Conservation (phyloP, 2,329 filamentous ascomycete genomes). For the Alternaria infectoria region DNA sequence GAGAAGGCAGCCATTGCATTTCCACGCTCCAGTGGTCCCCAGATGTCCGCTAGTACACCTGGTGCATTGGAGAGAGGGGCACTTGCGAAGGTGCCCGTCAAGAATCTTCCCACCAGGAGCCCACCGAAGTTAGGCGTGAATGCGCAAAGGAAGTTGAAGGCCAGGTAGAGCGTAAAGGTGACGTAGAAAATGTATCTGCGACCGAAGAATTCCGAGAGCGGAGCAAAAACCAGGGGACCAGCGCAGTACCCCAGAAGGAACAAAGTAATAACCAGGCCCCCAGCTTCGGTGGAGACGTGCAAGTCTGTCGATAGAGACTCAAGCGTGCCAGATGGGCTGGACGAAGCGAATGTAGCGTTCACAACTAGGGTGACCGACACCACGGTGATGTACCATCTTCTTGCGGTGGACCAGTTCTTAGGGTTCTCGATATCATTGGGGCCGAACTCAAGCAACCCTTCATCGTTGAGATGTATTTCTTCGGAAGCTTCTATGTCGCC, state of each 20-base stretch:
- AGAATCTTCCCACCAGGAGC: not conserved
- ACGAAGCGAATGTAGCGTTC: not conserved
- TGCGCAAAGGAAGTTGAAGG: not conserved
- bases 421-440: not conserved
- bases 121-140: not conserved
- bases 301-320: not conserved
- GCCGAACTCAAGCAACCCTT: not conserved
- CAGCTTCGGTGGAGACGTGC: not conserved
- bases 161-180: not conserved
- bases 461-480: not conserved
- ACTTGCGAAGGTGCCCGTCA: not conserved
- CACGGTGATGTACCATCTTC: not conserved
- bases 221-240: not conserved
- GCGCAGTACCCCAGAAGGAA: not conserved
- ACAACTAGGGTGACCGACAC: not conserved
- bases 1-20: not conserved
- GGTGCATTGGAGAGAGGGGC: not conserved
- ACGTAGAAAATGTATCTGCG: not conserved
- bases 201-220: not conserved
- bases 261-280: not conserved
- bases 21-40: not conserved
- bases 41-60: not conserved
- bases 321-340: not conserved
- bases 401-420: not conserved
- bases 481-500: not conserved